Base-by-base conservation (phyloP, 2,329 filamentous ascomycete species). In the Byssochlamys sp. region DNA sequence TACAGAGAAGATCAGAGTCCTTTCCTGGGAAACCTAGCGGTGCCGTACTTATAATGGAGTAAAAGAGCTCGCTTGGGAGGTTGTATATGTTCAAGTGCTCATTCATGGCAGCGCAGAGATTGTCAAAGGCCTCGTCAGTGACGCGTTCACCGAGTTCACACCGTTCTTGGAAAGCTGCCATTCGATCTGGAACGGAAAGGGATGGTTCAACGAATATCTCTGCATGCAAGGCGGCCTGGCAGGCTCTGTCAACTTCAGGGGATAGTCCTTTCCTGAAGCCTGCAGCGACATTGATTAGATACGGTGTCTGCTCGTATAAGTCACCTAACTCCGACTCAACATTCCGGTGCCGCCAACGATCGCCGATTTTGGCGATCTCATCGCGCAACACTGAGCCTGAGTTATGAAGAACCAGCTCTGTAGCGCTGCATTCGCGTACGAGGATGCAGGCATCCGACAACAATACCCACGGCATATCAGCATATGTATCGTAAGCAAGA, bases 371-470 rank as follows among this genome's bases (percentile, higher is more conserved):
- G 25, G 73, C 67, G 33, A 74, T 69, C 48, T 73, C 70, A 2
- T 69, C 60, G 10, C 61, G 64, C 11, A 78, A 64, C 25, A 71
- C 69, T 0, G 73, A 67, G 1, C 75, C 69, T 0, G 80, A 73
- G 64, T 95, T 96, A 65, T 91, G 81, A 62, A 82, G 82, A 10
- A 95, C 79, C 4, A 84, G 77, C 71, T 99, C 94, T 14, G 92
- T 76, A 53, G 81, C 79, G 69, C 86, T 94, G 74, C 89, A 95
- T 66, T 87, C 84, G 60, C 92, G 82, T 55, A 97, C 81, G 2
- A 88, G 85, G 3, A 89, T 88, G 53, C 95, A 78, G 31, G 87
- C 84, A 72, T 96, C 91, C 1, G 91, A 85, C 65, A 90, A 87
- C 3, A 95, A 80, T 52, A 95, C 81, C 90, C 91, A 96, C 1